Evolutionary conservation across 2,329 filamentous ascomycete species (phyloP).

Genomic region (Pseudofabraea citricarpa): DNA sequence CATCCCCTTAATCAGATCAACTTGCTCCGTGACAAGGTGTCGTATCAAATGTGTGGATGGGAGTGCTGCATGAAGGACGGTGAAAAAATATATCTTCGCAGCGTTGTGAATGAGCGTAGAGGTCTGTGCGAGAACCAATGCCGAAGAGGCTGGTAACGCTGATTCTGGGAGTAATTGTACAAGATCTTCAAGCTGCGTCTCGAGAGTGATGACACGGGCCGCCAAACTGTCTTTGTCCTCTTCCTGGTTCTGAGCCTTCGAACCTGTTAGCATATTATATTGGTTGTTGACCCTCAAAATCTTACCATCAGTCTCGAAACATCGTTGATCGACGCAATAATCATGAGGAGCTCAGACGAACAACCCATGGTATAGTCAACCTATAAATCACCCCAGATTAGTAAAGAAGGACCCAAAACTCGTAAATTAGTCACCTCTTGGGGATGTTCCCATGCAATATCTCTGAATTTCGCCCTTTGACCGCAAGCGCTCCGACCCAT

Average conservation of each 20-base stretch:
- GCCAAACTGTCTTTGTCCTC: background rate
- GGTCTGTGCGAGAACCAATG: conserved; percentile 5
- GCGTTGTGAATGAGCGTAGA: conserved; percentile 8
- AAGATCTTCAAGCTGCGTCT: conserved; percentile 7
- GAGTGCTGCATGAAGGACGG: conserved; percentile 8
- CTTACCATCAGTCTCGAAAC: conserved; percentile 6
- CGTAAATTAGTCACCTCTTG: conserved; percentile 3
- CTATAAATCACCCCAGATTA: background rate
- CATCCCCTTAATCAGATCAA: conserved; percentile 5
- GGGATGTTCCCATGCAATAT: conserved; percentile 9
- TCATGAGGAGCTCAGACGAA: conserved; percentile 7
- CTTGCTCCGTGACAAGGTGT: conserved; percentile 6
- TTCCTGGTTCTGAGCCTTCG: background rate
- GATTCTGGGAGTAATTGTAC: conserved; percentile 6
- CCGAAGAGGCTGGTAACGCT: background rate
- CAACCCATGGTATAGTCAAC: conserved; percentile 7
- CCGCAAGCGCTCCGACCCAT: conserved; percentile 13
- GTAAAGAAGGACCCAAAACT: background rate
- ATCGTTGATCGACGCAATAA: conserved; percentile 11
- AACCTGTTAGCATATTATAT: background rate
- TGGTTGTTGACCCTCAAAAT: background rate
- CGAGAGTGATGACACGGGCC: background rate
- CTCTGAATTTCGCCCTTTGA: conserved; percentile 9
- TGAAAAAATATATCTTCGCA: conserved; percentile 12
- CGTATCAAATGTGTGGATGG: conserved; percentile 7